Evolutionary conservation across 805 yeast species (phyloP).

Genomic region (Candida sakaeoensis): DNA sequence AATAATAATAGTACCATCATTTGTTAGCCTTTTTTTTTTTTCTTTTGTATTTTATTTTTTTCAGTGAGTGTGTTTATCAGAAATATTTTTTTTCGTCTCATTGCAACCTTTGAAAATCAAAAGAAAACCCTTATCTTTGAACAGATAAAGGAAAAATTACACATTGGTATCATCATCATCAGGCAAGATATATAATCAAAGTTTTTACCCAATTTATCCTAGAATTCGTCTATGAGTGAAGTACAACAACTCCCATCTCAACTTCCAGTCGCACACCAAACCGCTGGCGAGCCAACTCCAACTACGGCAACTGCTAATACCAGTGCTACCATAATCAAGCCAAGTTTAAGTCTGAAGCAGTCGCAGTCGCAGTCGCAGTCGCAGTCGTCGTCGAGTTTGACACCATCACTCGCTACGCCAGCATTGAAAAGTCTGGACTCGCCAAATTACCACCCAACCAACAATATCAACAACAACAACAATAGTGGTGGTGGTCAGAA

Average conservation of each 20-base stretch:
- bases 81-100: neutral
- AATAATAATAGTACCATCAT: no score
- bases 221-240: conserved; percentile 14
- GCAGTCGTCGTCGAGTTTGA: neutral
- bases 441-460: neutral
- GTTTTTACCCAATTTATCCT: no score
- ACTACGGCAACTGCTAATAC: neutral
- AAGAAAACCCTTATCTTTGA: neutral
- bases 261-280: conserved; percentile 9
- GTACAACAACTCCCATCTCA: conserved; percentile 17
- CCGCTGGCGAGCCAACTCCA: neutral
- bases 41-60: neutral
- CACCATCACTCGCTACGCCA: neutral
- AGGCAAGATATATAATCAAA: no score
- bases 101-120: neutral
- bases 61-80: conserved; percentile 1
- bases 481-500: neutral
- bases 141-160: neutral
- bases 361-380: no score
- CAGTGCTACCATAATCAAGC: neutral
- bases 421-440: neutral
- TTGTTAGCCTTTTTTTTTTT: neutral
- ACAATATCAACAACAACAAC: neutral
- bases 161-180: neutral
- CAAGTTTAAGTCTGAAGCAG: neutral